A percentile compares a stretch with the other conserved stretches of the same genome.
Evolutionary conservation across 371 early-diverging fungal species (phyloP).

Genomic region (Capillidium rhysosporum): DNA sequence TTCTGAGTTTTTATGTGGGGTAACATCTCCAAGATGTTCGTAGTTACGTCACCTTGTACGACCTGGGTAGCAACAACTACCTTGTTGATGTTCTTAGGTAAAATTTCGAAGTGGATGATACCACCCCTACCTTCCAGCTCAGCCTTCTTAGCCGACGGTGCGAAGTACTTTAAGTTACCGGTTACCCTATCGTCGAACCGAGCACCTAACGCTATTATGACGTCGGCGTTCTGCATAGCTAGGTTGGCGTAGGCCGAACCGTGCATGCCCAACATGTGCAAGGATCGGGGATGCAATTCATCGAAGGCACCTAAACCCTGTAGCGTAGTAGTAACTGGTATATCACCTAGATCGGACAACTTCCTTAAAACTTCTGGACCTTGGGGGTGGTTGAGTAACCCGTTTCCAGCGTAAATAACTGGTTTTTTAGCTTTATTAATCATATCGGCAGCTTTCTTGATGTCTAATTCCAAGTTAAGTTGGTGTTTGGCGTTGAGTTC

Average conservation of each 20-base stretch:
- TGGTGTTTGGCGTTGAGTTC: conserved; percentile 20
- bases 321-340: conserved; percentile 90
- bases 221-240: conserved; percentile 89
- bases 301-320: conserved; percentile 85
- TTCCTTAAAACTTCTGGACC: conserved; percentile 58
- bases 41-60: conserved; percentile 85
- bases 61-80: conserved; percentile 74
- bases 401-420: conserved; percentile 88
- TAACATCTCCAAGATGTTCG: conserved; percentile 55
- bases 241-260: conserved; percentile 91
- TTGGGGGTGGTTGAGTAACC: conserved; percentile 60
- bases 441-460: conserved; percentile 51
- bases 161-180: conserved; percentile 67
- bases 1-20: conserved; percentile 46
- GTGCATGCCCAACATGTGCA: conserved; percentile 98
- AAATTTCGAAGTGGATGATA: conserved; percentile 93
- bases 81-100: conserved; percentile 98
- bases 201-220: conserved; percentile 89
- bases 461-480: conserved; percentile 20
- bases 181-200: conserved; percentile 98
- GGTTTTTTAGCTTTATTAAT: conserved; percentile 81
- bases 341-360: conserved; percentile 65
- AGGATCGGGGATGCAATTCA: conserved; percentile 65
- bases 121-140: conserved; percentile 78
- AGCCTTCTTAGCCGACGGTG: conserved; percentile 80